phyloP scores from a whole-genome alignment of 768 basidiomycete genomes.

The Hypholoma fasciculare region DNA sequence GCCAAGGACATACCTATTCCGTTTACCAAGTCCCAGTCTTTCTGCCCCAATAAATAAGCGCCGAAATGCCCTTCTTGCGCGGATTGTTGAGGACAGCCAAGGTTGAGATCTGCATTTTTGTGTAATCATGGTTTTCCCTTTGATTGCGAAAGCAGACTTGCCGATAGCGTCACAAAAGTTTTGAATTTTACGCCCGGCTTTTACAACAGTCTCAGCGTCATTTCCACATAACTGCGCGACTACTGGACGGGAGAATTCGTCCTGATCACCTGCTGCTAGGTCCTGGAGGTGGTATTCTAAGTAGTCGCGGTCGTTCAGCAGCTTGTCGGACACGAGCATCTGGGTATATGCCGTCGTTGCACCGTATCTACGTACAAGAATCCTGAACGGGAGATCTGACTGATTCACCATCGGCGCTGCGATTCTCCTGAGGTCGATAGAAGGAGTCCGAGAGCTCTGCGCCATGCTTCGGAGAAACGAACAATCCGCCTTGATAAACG shows the following conservation, averaged over 20 bases:
- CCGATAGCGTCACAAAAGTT: slow-evolving; percentile 70
- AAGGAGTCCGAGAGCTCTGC: not conserved
- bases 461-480: not conserved
- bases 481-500: not conserved
- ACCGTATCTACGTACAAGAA: slow-evolving; percentile 60
- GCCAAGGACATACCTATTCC: slow-evolving; percentile 48
- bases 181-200: slow-evolving; percentile 61
- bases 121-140: slow-evolving; percentile 8
- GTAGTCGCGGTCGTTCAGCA: slow-evolving; percentile 66
- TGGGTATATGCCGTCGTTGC: slow-evolving; percentile 74
- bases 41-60: slow-evolving; percentile 71
- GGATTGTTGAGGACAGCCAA: slow-evolving; percentile 77
- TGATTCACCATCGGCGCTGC: slow-evolving; percentile 82
- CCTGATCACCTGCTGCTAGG: slow-evolving; percentile 33
- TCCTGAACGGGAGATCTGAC: slow-evolving; percentile 74
- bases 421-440: slow-evolving; percentile 38
- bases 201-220: slow-evolving; percentile 58
- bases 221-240: slow-evolving; percentile 78
- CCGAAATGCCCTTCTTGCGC: slow-evolving; percentile 71
- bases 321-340: slow-evolving; percentile 66
- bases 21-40: slow-evolving; percentile 71
- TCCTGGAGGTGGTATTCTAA: slow-evolving; percentile 63
- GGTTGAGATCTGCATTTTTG: slow-evolving; percentile 61
- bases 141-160: slow-evolving; percentile 24
- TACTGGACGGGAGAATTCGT: slow-evolving; percentile 42